Base-by-base conservation (phyloP, 306 rosid genomes). In the Casuarina equisetifolia region DNA sequence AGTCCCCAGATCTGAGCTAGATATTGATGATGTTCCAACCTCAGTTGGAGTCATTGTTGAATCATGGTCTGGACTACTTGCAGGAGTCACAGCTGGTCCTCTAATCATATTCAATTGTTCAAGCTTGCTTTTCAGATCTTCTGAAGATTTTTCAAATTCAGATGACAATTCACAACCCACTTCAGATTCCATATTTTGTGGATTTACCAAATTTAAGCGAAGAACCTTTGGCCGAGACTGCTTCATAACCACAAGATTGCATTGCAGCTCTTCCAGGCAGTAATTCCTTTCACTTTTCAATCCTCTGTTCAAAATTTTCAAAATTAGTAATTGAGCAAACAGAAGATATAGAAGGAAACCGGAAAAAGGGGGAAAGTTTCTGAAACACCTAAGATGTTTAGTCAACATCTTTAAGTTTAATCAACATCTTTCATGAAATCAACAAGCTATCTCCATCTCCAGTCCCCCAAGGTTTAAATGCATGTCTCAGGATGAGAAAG, bases 181-280 rank as follows among this genome's bases (percentile, higher is more conserved):
- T 25, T 77, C 84, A 51, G 78, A 73, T 40, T 77, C 92, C 77
- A 63, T 79, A 25, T 81, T 83, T 1, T 85, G 76, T 5, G 86
- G 83, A 85, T 87, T 86, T 57, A 82, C 75, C 84, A 93, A 84
- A 84, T 90, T 91, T 84, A 93, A 76, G 63, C 96, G 97, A 32
- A 93, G 90, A 84, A 93, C 87, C 81, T 89, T 89, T 13, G 98
- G 87, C 77, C 79, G 87, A 16, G 91, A 84, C 64, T 86, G 83
- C 66, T 90, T 88, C 91, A 91, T 89, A 32, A 86, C 80, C 72
- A 89, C 97, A 75, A 93, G 90, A 79, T 95, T 95, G 90, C 99
- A 95, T 69, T 86, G 92, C 82, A 95, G 89, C 86, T 88, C 90
- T 76, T 80, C 96, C 90, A 93, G 81, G 90, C 98, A 93, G 84